A percentile compares a stretch with the other conserved stretches of the same genome.
Evolutionary conservation across 495 filamentous ascomycete species (phyloP).

Genomic region (Barbatosphaeria neglecta): DNA sequence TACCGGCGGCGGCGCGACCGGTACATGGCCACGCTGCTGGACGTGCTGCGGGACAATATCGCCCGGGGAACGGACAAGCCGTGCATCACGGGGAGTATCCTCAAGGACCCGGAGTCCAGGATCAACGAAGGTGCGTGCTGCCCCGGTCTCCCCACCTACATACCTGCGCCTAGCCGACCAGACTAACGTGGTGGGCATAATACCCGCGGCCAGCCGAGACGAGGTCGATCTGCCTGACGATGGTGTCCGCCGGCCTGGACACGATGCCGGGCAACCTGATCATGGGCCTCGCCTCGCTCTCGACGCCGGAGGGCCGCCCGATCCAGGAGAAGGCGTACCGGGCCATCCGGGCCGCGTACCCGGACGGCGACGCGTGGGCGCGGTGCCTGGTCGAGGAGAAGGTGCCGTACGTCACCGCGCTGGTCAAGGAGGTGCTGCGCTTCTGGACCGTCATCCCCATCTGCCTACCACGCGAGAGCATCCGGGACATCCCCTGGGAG

Average conservation of each 20-base stretch:
- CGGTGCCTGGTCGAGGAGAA: conserved; percentile 57
- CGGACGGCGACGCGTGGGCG: conserved; percentile 53
- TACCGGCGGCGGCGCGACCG: conserved; percentile 43
- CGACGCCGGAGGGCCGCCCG: conserved; percentile 44
- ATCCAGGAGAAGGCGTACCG: conserved; percentile 53
- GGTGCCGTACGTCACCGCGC: conserved; percentile 55
- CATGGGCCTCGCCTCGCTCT: conserved; percentile 63
- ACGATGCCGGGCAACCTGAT: conserved; percentile 58
- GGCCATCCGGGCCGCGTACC: conserved; percentile 54
- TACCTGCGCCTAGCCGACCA: conserved; percentile 2
- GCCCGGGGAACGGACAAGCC: conserved; percentile 53
- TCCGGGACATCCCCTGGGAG: conserved; percentile 52
- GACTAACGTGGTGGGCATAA: neutral
- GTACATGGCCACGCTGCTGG: conserved; percentile 47
- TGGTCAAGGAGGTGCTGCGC: conserved; percentile 58
- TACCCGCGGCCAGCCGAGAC: conserved; percentile 39
- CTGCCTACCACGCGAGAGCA: conserved; percentile 52
- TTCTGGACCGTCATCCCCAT: conserved; percentile 69
- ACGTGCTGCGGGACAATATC: conserved; percentile 49
- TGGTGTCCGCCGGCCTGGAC: conserved; percentile 64
- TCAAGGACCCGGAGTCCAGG: conserved; percentile 54
- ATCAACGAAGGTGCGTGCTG: conserved; percentile 41
- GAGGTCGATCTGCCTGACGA: conserved; percentile 62
- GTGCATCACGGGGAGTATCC: conserved; percentile 57
- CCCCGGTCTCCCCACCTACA: neutral